These are phyloP conservation scores for Wickerhamomyces sp. DNA, from an alignment of 1,139 yeast genomes.

Conservation along the genomic window DNA sequence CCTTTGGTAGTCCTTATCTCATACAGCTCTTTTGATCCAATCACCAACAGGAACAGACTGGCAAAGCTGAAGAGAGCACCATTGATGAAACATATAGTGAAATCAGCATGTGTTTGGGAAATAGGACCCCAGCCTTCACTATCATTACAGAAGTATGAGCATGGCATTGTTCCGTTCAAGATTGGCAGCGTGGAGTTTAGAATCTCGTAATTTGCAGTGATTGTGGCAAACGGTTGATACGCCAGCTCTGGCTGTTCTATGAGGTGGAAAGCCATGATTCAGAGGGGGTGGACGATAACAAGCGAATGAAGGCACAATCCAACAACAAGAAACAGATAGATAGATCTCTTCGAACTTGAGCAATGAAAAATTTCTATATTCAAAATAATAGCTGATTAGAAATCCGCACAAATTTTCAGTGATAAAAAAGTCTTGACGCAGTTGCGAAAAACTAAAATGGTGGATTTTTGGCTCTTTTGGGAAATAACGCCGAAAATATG, in stretches of 20 bases:
- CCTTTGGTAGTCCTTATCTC: slow-evolving; percentile 26
- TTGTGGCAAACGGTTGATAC: not conserved
- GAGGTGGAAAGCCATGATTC: slow-evolving; percentile 4
- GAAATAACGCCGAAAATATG: no score
- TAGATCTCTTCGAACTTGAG: no score
- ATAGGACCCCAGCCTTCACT: slow-evolving; percentile 76
- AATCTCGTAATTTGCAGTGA: not conserved
- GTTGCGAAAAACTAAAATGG: no score
- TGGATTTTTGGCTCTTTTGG: no score
- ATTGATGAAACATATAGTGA: slow-evolving; percentile 79
- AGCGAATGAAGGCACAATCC: no score
- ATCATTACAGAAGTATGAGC: slow-evolving; percentile 32
- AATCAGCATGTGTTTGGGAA: slow-evolving; percentile 50
- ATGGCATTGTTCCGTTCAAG: not conserved
- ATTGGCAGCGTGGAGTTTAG: not conserved
- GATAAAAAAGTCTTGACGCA: no score
- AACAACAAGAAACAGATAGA: no score
- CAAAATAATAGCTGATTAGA: no score
- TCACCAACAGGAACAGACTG: slow-evolving; percentile 47
- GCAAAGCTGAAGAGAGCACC: slow-evolving; percentile 56
- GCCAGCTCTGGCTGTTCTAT: slow-evolving; percentile 2
- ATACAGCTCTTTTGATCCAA: slow-evolving; percentile 46
- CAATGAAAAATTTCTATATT: no score
- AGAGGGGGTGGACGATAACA: no score
- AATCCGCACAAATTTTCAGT: no score